Conservation (phyloP, 306 rosid species). For the Hippophae rhamnoides region DNA sequence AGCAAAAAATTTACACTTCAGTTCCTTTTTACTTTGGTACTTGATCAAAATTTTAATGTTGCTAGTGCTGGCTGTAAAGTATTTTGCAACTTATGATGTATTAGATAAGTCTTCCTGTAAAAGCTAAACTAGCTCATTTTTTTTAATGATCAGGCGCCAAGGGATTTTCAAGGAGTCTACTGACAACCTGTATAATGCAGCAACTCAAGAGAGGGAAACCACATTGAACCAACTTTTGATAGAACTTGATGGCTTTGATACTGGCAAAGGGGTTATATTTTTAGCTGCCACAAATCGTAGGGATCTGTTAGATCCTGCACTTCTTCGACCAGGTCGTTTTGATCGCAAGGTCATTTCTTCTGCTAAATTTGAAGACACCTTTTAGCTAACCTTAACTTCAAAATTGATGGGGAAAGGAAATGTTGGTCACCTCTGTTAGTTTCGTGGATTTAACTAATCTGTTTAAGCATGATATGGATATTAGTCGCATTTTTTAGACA, state of each 20-base stretch:
- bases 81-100: too few relatives aligned
- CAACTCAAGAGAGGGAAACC: slow-evolving; percentile 99
- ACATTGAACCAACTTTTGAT: slow-evolving; percentile 90
- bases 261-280: slow-evolving; percentile 97
- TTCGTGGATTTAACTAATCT: slow-evolving; percentile 13
- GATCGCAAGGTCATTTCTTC: slow-evolving; percentile 85
- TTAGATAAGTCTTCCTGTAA: too few relatives aligned
- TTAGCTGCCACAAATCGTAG: slow-evolving; percentile 94
- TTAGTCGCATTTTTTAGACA: background rate
- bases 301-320: slow-evolving; percentile 97
- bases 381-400: slow-evolving; percentile 15
- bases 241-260: slow-evolving; percentile 98
- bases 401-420: slow-evolving; percentile 9
- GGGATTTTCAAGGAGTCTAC: slow-evolving; percentile 76
- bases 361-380: slow-evolving; percentile 10
- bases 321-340: slow-evolving; percentile 97
- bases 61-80: too few relatives aligned
- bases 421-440: slow-evolving; percentile 6
- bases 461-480: slow-evolving; percentile 7
- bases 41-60: too few relatives aligned
- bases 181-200: slow-evolving; percentile 79
- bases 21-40: too few relatives aligned
- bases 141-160: slow-evolving; percentile 68
- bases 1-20: too few relatives aligned
- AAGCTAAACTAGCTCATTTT: background rate